Percentiles rank a stretch among this genome's conserved stretches.
phyloP scores from a whole-genome alignment of 306 rosid genomes.

The Begonia masoniana region DNA sequence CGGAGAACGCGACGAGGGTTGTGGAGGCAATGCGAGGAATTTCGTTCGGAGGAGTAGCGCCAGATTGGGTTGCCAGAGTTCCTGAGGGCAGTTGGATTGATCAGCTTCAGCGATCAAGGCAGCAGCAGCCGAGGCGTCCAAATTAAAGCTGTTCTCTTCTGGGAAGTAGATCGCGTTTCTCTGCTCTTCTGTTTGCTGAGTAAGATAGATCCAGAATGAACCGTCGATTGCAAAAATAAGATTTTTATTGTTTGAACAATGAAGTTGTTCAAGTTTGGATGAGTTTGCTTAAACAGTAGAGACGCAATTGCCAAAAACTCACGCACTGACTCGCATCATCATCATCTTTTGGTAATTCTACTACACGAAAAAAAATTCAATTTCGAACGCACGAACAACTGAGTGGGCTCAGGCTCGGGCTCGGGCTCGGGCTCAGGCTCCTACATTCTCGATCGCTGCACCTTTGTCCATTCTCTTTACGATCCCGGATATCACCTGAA shows the following conservation, averaged over 20 bases:
- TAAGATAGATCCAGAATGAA: background rate
- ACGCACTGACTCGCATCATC: no score
- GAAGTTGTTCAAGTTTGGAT: no score
- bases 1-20: slow-evolving; percentile 63
- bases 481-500: slow-evolving; percentile 90
- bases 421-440: slow-evolving; percentile 28
- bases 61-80: slow-evolving; percentile 51
- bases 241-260: background rate
- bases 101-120: slow-evolving; percentile 42
- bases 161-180: no score
- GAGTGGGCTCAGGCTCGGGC: no score
- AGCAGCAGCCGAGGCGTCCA: slow-evolving; percentile 18
- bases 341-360: no score
- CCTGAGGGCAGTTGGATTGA: slow-evolving; percentile 67
- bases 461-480: slow-evolving; percentile 75
- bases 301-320: no score
- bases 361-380: no score
- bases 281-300: no score
- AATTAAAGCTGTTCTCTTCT: background rate
- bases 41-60: slow-evolving; percentile 50
- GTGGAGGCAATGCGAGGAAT: slow-evolving; percentile 84
- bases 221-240: background rate
- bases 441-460: slow-evolving; percentile 63
- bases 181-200: background rate
- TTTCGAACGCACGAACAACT: no score